Percentiles rank a stretch among this genome's conserved stretches.
phyloP scores from a whole-genome alignment of 164 flowering plant species.

The Cinnamomum micranthum region DNA sequence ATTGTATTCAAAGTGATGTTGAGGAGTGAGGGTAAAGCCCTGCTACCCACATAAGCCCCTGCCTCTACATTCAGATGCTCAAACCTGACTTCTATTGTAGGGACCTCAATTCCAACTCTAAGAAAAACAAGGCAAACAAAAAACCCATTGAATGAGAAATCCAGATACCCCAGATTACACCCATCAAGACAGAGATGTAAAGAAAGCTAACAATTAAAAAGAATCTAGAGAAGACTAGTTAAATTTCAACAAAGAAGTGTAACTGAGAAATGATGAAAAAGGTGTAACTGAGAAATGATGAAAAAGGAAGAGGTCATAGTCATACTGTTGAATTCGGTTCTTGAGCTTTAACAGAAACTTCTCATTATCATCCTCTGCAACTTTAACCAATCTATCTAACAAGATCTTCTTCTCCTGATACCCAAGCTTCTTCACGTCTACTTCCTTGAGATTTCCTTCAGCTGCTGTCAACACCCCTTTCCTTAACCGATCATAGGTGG shows the following conservation, averaged over 20 bases:
- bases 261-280: neutral
- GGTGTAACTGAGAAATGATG: neutral
- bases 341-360: conserved; percentile 68
- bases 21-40: conserved; percentile 75
- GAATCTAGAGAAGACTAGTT: neutral
- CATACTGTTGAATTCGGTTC: conserved; percentile 65
- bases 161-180: neutral
- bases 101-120: conserved; percentile 78
- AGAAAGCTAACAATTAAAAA: neutral
- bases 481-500: conserved; percentile 16
- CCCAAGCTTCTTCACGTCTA: conserved; percentile 69
- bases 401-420: conserved; percentile 50
- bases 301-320: conserved; percentile 7
- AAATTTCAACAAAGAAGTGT: neutral
- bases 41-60: conserved; percentile 53
- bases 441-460: conserved; percentile 35
- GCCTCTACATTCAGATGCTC: conserved; percentile 71
- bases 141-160: neutral
- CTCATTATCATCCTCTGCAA: conserved; percentile 91
- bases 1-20: conserved; percentile 23
- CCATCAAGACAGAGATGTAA: neutral
- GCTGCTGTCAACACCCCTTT: conserved; percentile 8
- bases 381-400: conserved; percentile 64
- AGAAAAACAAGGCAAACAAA: neutral
- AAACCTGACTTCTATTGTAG: conserved; percentile 79